phyloP scores from a whole-genome alignment of 306 rosid genomes.

The Rosa chinensis region DNA sequence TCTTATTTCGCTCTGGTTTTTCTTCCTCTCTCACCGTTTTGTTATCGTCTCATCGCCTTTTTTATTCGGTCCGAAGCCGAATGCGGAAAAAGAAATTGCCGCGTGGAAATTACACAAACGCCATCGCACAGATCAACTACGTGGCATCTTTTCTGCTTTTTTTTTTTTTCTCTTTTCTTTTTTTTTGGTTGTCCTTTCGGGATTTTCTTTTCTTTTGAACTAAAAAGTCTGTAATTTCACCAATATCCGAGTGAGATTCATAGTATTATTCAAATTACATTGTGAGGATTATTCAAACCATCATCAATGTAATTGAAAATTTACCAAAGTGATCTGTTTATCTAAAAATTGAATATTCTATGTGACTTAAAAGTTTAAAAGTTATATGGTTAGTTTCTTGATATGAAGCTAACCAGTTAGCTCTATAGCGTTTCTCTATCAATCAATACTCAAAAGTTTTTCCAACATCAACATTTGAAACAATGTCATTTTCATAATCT shows the following conservation, averaged over 20 bases:
- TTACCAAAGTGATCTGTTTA: too few relatives aligned
- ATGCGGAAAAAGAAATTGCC: background rate
- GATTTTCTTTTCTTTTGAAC: background rate
- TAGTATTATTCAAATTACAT: background rate
- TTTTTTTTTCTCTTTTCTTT: background rate
- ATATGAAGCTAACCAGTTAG: too few relatives aligned
- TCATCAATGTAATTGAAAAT: too few relatives aligned
- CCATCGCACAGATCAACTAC: background rate
- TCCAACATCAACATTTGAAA: too few relatives aligned
- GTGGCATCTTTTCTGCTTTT: background rate
- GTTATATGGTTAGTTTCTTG: too few relatives aligned
- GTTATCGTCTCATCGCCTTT: background rate
- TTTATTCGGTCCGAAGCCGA: background rate
- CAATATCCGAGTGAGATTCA: too few relatives aligned
- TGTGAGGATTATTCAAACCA: too few relatives aligned
- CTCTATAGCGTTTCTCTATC: too few relatives aligned
- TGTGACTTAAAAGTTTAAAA: too few relatives aligned
- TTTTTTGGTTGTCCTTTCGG: background rate
- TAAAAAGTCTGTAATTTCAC: background rate
- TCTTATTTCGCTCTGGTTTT: background rate
- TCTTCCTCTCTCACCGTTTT: background rate
- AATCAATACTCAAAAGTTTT: too few relatives aligned
- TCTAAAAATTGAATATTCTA: too few relatives aligned
- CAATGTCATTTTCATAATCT: background rate
- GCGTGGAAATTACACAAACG: background rate